phyloP scores from a whole-genome alignment of 768 basidiomycete species.

The Kwoniella botswanensis region DNA sequence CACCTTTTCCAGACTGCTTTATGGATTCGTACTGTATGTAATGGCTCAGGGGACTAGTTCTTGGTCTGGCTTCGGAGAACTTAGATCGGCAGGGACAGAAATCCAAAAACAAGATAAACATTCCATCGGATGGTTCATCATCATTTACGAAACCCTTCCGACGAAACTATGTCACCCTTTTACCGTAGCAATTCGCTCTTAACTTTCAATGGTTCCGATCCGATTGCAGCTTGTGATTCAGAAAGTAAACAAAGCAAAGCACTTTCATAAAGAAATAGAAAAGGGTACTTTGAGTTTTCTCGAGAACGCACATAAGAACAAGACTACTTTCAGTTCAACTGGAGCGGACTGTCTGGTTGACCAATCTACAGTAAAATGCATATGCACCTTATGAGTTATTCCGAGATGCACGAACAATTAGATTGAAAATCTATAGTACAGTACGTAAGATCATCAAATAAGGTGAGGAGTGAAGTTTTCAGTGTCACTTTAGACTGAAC shows the following conservation, averaged over 20 bases:
- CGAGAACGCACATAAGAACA: background rate
- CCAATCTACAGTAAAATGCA: background rate
- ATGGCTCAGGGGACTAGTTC: background rate
- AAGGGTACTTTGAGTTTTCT: slow-evolving; percentile 20
- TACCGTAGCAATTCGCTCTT: background rate
- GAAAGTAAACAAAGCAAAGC: slow-evolving; percentile 9
- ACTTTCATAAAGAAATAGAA: background rate
- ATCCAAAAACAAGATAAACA: background rate
- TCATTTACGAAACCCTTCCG: background rate
- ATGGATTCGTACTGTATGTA: background rate
- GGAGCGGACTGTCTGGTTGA: background rate
- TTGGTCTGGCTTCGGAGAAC: slow-evolving; percentile 7
- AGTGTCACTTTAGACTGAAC: background rate
- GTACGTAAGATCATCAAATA: slow-evolving; percentile 19
- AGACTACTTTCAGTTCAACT: background rate
- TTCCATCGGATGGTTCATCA: slow-evolving; percentile 21
- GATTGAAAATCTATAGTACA: background rate
- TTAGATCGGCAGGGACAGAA: slow-evolving; percentile 20
- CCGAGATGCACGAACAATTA: background rate
- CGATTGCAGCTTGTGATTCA: background rate
- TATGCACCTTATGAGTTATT: background rate
- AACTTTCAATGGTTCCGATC: slow-evolving; percentile 2
- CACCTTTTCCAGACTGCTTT: background rate
- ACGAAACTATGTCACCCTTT: slow-evolving; percentile 1
- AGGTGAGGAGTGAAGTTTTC: background rate